A percentile compares a stretch with the other conserved stretches of the same genome.
Evolutionary conservation across 805 yeast genomes (phyloP).

Genomic region (Myxozyma geophila): DNA sequence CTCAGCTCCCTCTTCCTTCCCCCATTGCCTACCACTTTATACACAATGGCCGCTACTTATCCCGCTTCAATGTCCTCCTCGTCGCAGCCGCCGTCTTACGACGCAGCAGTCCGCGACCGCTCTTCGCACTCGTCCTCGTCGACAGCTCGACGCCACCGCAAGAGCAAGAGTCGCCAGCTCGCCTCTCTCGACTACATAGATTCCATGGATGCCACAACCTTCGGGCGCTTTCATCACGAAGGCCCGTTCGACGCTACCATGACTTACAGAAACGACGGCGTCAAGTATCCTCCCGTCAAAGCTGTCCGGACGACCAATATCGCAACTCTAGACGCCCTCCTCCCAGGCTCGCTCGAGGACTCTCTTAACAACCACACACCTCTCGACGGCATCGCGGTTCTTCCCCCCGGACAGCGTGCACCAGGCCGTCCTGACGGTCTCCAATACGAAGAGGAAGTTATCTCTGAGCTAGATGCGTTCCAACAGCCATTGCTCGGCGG

Average conservation of each 20-base stretch:
- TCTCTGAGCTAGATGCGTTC: constrained; percentile 13
- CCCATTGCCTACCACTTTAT: neutral
- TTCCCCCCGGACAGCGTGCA: constrained; percentile 11
- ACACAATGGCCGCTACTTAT: neutral
- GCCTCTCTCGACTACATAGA: constrained; percentile 9
- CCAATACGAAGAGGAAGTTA: constrained; percentile 24
- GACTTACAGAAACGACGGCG: constrained; percentile 21
- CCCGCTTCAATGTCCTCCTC: neutral
- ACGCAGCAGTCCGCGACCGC: neutral
- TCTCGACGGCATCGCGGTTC: constrained; percentile 24
- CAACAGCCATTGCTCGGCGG: constrained; percentile 10
- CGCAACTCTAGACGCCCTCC: constrained; percentile 17
- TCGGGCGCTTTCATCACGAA: constrained; percentile 26
- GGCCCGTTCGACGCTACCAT: constrained; percentile 33
- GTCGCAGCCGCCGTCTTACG: neutral
- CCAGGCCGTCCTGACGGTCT: constrained; percentile 25
- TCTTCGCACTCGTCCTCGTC: neutral
- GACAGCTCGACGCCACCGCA: neutral
- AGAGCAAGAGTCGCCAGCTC: neutral
- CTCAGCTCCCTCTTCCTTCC: neutral
- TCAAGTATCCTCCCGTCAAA: constrained; percentile 26
- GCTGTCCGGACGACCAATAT: constrained; percentile 24
- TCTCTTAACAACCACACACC: constrained; percentile 16
- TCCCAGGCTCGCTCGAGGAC: constrained; percentile 23
- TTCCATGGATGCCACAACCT: constrained; percentile 4